These are phyloP conservation scores for Hypoxylon sp. DNA, from an alignment of 2,329 filamentous ascomycete genomes.

Conservation along the genomic window DNA sequence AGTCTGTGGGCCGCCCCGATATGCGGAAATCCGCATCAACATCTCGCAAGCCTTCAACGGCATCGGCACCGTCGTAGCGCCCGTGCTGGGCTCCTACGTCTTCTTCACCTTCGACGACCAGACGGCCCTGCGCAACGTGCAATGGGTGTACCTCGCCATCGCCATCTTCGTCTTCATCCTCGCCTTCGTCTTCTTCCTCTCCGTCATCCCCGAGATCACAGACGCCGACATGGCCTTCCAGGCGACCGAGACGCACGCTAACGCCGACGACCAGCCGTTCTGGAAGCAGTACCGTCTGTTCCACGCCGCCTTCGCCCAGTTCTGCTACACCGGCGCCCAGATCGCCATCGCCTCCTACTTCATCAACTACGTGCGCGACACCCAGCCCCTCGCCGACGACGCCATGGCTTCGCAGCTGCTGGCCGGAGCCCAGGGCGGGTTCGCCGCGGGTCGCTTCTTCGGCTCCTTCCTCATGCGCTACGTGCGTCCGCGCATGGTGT, in stretches of 20 bases:
- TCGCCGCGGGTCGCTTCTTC: slow-evolving; percentile 79
- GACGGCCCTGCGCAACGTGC: slow-evolving; percentile 74
- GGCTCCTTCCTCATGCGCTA: slow-evolving; percentile 78
- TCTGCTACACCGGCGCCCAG: slow-evolving; percentile 84
- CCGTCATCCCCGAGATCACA: slow-evolving; percentile 79
- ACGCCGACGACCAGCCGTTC: slow-evolving; percentile 73
- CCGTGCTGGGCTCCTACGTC: slow-evolving; percentile 79
- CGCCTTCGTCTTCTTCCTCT: slow-evolving; percentile 76
- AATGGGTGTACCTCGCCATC: slow-evolving; percentile 83
- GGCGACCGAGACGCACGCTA: slow-evolving; percentile 67
- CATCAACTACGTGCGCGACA: slow-evolving; percentile 80
- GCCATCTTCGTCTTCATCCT: slow-evolving; percentile 79
- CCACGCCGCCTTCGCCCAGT: slow-evolving; percentile 82
- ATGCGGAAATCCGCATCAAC: slow-evolving; percentile 80
- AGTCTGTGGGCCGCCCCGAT: slow-evolving; percentile 77
- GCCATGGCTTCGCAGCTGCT: slow-evolving; percentile 75
- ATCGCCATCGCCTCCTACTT: slow-evolving; percentile 77
- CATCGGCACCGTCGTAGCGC: slow-evolving; percentile 80
- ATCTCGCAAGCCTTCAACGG: slow-evolving; percentile 84
- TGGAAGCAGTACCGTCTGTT: slow-evolving; percentile 81
- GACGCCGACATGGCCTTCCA: slow-evolving; percentile 76
- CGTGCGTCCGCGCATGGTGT: slow-evolving; percentile 75
- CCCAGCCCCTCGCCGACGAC: slow-evolving; percentile 65
- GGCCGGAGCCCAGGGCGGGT: slow-evolving; percentile 80
- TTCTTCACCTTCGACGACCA: slow-evolving; percentile 77